Base-by-base conservation (phyloP, 345 rosid genomes). In the Citrus hindsii region DNA sequence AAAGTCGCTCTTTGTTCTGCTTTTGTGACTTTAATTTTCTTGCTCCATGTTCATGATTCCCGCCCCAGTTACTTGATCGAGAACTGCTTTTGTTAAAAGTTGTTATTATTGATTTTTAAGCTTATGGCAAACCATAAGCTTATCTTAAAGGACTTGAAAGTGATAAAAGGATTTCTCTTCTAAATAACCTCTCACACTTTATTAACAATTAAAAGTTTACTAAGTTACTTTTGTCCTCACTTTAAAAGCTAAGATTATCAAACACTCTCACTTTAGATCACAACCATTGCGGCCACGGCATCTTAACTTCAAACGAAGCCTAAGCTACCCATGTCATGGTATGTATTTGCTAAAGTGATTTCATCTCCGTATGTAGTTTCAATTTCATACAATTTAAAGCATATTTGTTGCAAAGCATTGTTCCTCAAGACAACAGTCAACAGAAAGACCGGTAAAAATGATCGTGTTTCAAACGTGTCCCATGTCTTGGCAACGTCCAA, bases 401-500 rank as follows among this genome's bases (percentile, higher is more conserved):
- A 46, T 46, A 46, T 13, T 46, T 46, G 51, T 3, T 46, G 18
- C 51, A 46, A 46, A 42, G 51, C 16, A 1, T 12, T 3, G 51
- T 12, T 46, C 14, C 51, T 10, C 51, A 13, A 13, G 51, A 46
- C 18, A 3, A 7, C 27, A 42, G 58, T 7, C 53, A 24, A 25
- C 46, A 55, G 48, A 6, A 27, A 16, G 32, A 27, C 5, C 35
- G 28, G 58, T 21, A 19, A 69, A 40, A 40, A 73, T 56, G 75
- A 75, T 78, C 48, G 28, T 75, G 82, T 78, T 48, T 12, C 37
- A 3, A 24, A 13, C 51, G 40, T 59, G 76, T 67, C 79, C n/a
- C 0, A 27, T 71, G 89, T 71, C 35, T 79, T 74, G 91, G 83
- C 85, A 83, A 79, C 78, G 73, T 86, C 89, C 38, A 28, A 55